phyloP scores from a whole-genome alignment of 116 monocot genomes.

The Trichopus zeylanicus region DNA sequence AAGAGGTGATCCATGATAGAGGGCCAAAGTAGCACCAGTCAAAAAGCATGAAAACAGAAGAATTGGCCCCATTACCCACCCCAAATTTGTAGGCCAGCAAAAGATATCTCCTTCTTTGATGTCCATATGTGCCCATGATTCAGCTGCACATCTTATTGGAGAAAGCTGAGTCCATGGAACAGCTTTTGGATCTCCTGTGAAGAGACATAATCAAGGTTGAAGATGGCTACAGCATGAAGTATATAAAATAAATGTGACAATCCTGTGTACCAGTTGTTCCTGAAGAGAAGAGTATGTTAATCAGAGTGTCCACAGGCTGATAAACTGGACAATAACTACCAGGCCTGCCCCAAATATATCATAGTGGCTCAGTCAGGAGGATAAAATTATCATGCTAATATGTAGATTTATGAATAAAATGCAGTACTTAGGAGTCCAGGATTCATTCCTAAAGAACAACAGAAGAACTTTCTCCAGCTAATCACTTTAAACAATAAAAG shows the following conservation, averaged over 20 bases:
- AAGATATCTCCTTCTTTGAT: slow-evolving; percentile 45
- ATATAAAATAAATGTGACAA: background rate
- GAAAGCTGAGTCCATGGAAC: slow-evolving; percentile 94
- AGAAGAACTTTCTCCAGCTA: background rate
- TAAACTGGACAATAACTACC: slow-evolving; percentile 51
- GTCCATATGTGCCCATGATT: slow-evolving; percentile 86
- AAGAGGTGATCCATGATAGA: slow-evolving; percentile 93
- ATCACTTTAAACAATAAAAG: background rate
- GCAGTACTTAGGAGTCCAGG: background rate
- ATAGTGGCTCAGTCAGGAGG: background rate
- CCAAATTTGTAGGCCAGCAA: slow-evolving; percentile 94
- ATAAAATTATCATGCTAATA: background rate
- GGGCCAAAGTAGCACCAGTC: slow-evolving; percentile 66
- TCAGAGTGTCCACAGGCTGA: slow-evolving; percentile 47
- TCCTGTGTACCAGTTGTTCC: slow-evolving; percentile 69
- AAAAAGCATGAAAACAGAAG: slow-evolving; percentile 68
- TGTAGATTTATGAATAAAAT: background rate
- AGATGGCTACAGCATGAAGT: background rate
- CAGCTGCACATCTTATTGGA: slow-evolving; percentile 71
- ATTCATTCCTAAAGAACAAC: background rate
- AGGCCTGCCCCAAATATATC: slow-evolving; percentile 22
- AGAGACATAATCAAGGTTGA: background rate
- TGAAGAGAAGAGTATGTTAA: slow-evolving; percentile 92
- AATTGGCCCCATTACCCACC: slow-evolving; percentile 89
- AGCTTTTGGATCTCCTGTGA: slow-evolving; percentile 86